phyloP scores from a whole-genome alignment of 2,329 filamentous ascomycete species.

The Nothophoma quercina region DNA sequence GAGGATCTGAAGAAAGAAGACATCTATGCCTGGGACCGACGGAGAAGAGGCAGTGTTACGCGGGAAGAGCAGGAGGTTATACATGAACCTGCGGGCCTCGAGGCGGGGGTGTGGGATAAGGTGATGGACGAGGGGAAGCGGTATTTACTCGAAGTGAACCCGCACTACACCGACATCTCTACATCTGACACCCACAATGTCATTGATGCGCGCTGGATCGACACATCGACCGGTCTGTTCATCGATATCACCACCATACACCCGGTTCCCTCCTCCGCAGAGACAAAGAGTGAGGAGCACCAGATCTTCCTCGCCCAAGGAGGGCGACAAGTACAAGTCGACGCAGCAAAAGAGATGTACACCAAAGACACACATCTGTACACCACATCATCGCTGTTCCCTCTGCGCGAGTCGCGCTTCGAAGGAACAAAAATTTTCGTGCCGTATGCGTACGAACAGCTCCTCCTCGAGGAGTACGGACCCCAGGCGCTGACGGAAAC shows the following conservation, averaged over 20 bases:
- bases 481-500: constrained; percentile 56
- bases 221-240: constrained; percentile 65
- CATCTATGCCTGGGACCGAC: not conserved
- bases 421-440: constrained; percentile 63
- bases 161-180: constrained; percentile 58
- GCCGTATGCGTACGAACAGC: constrained; percentile 63
- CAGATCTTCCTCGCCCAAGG: constrained; percentile 7
- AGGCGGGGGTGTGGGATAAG: constrained; percentile 11
- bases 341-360: constrained; percentile 25
- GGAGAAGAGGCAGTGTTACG: not conserved
- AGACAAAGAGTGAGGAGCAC: not conserved
- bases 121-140: constrained; percentile 34
- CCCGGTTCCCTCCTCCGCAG: constrained; percentile 47
- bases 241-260: constrained; percentile 68
- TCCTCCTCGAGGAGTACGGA: constrained; percentile 65
- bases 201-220: constrained; percentile 69
- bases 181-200: constrained; percentile 59
- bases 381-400: constrained; percentile 62
- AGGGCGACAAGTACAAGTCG: not conserved
- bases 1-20: not conserved
- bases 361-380: constrained; percentile 67
- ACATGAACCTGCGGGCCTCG: not conserved
- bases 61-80: not conserved
- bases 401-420: constrained; percentile 62
- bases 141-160: constrained; percentile 68